These are phyloP conservation scores for Pythium oligandrum DNA, from an alignment of 352 stramenopile genomes.

Conservation along the genomic window DNA sequence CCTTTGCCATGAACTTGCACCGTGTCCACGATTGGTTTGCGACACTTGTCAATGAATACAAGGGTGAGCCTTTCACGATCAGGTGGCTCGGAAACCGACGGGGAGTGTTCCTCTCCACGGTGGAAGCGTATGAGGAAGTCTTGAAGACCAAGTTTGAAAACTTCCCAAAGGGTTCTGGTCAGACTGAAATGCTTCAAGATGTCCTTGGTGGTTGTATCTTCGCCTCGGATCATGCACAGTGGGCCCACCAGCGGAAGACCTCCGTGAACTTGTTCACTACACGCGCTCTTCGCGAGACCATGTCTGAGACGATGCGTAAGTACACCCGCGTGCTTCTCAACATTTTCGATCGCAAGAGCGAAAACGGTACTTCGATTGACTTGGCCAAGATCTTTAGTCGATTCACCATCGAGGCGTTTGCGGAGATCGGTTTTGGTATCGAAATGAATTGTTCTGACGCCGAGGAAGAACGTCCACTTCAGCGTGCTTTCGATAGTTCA, in stretches of 20 bases:
- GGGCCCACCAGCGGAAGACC: constrained; percentile 65
- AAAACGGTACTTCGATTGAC: constrained; percentile 20
- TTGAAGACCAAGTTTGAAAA: constrained; percentile 46
- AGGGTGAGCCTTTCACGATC: constrained; percentile 39
- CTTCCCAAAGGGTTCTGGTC: constrained; percentile 49
- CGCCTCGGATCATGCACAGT: constrained; percentile 40
- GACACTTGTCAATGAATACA: constrained; percentile 30
- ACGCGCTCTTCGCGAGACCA: constrained; percentile 44
- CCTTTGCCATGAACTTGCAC: constrained; percentile 20
- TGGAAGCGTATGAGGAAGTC: constrained; percentile 35
- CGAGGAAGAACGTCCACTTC: constrained; percentile 41
- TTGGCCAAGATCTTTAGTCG: constrained; percentile 32
- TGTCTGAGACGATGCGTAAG: constrained; percentile 28
- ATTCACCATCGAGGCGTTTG: constrained; percentile 49
- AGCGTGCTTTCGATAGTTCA: constrained; percentile 34
- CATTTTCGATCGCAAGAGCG: constrained; percentile 14
- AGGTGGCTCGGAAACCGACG: constrained; percentile 26
- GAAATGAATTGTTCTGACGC: constrained; percentile 33
- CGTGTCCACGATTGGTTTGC: constrained; percentile 58
- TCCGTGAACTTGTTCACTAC: constrained; percentile 85
- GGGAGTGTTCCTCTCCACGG: constrained; percentile 29
- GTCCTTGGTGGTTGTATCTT: constrained; percentile 72
- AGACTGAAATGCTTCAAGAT: too few species aligned
- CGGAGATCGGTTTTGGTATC: constrained; percentile 51
- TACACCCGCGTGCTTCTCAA: constrained; percentile 22